A percentile compares a stretch with the other conserved stretches of the same genome.
Evolutionary conservation across 2,329 filamentous ascomycete species (phyloP).

Genomic region (Cadophora gregata): DNA sequence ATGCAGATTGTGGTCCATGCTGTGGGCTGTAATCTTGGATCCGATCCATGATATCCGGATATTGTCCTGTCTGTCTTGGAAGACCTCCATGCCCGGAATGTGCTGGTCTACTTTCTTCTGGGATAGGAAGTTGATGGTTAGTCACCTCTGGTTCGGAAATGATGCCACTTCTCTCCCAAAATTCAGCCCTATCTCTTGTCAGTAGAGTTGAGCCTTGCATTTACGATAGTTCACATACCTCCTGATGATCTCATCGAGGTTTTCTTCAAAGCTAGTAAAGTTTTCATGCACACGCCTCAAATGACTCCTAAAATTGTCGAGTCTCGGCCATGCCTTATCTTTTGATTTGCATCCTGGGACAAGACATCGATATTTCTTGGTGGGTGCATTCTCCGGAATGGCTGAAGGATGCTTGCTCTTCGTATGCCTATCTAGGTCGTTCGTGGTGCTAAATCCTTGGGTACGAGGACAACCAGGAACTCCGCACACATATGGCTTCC

Average conservation of each 20-base stretch:
- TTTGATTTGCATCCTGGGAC: slow-evolving; percentile 61
- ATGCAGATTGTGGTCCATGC: slow-evolving; percentile 28
- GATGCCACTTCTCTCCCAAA: slow-evolving; percentile 28
- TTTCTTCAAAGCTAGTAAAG: slow-evolving; percentile 43
- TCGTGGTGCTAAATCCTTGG: slow-evolving; percentile 77
- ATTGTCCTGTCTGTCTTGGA: slow-evolving; percentile 20
- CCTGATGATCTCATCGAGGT: slow-evolving; percentile 52
- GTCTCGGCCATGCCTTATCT: slow-evolving; percentile 76
- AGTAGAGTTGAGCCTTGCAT: slow-evolving; percentile 12
- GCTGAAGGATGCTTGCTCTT: slow-evolving; percentile 69
- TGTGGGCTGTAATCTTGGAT: slow-evolving; percentile 30
- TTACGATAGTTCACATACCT: slow-evolving; percentile 47
- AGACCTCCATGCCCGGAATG: neutral
- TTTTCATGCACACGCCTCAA: slow-evolving; percentile 69
- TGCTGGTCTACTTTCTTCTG: slow-evolving; percentile 19
- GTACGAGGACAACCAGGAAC: slow-evolving; percentile 60
- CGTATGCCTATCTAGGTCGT: slow-evolving; percentile 82
- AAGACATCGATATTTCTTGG: slow-evolving; percentile 65
- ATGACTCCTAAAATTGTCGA: slow-evolving; percentile 88
- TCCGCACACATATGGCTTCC: slow-evolving; percentile 69
- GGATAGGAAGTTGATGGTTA: slow-evolving; percentile 11
- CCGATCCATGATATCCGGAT: slow-evolving; percentile 35
- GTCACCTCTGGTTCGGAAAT: slow-evolving; percentile 27
- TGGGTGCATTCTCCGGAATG: slow-evolving; percentile 51
- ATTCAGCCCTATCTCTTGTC: slow-evolving; percentile 32